Conservation (phyloP, 192 early-diverging fungal species). For the Spizellomyces sp. region DNA sequence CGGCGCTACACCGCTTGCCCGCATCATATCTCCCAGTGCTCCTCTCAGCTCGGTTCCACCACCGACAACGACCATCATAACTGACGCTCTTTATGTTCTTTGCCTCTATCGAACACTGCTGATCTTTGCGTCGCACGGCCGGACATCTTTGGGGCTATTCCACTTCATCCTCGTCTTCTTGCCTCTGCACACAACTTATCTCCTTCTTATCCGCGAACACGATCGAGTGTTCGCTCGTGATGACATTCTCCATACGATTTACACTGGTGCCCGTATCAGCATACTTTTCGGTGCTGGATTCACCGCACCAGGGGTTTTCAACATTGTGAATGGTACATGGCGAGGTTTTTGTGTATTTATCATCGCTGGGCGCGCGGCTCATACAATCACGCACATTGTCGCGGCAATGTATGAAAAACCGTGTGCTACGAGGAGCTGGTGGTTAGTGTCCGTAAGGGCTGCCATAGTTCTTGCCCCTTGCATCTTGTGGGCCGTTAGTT, state of each 20-base stretch:
- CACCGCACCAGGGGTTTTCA: constrained; percentile 24
- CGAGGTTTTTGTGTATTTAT: constrained; percentile 13
- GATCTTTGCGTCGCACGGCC: constrained; percentile 7
- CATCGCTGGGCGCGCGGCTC: constrained; percentile 1
- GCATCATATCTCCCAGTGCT: constrained; percentile 4
- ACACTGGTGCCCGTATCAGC: constrained; percentile 11
- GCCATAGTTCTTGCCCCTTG: constrained; percentile 3
- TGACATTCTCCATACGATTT: constrained; percentile 15
- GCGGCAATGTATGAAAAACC: background rate
- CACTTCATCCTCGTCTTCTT: constrained; percentile 20
- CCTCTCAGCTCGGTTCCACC: background rate
- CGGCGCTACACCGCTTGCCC: constrained; percentile 4
- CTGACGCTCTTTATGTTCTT: constrained; percentile 20
- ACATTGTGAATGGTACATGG: constrained; percentile 15
- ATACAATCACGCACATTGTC: constrained; percentile 5
- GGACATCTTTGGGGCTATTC: background rate
- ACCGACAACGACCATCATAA: constrained; percentile 11
- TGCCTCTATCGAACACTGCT: constrained; percentile 9
- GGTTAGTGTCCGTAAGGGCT: constrained; percentile 19
- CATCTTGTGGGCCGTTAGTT: constrained; percentile 6
- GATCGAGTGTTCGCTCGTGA: constrained; percentile 20
- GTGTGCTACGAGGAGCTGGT: constrained; percentile 13
- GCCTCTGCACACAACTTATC: constrained; percentile 20
- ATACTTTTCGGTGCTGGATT: constrained; percentile 7
- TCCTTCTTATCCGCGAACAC: constrained; percentile 17